Conservation (phyloP, 495 filamentous ascomycete genomes). For the Penicillium antarcticum region DNA sequence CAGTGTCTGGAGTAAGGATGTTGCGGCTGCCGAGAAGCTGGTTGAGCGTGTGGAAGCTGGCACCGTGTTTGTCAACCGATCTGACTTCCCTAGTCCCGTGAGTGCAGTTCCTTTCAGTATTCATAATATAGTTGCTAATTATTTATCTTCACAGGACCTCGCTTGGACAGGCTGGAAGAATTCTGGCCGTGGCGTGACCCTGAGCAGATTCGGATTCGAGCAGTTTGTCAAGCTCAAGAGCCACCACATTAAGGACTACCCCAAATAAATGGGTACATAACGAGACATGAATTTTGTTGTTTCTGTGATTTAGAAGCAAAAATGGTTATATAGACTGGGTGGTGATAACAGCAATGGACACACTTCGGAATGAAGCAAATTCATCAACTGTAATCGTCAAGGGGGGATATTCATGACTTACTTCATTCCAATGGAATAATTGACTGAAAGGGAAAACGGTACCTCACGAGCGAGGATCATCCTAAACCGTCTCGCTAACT, state of each 20-base stretch:
- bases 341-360: too few relatives aligned
- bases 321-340: too few relatives aligned
- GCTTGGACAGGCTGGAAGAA: slow-evolving; percentile 99
- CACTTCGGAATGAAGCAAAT: too few relatives aligned
- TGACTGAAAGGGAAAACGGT: too few relatives aligned
- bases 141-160: slow-evolving; percentile 62
- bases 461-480: too few relatives aligned
- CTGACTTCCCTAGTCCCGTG: slow-evolving; percentile 85
- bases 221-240: slow-evolving; percentile 94
- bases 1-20: slow-evolving; percentile 93
- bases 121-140: slow-evolving; percentile 2
- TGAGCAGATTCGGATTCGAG: slow-evolving; percentile 87
- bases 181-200: slow-evolving; percentile 81
- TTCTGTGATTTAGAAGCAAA: too few relatives aligned
- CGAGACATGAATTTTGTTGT: not conserved
- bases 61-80: slow-evolving; percentile 90
- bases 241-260: slow-evolving; percentile 76
- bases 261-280: slow-evolving; percentile 14
- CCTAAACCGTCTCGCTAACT: too few relatives aligned
- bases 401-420: too few relatives aligned
- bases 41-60: slow-evolving; percentile 83
- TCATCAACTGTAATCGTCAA: too few relatives aligned
- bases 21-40: slow-evolving; percentile 65
- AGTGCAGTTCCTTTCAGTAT: slow-evolving; percentile 28
- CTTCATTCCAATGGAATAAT: too few relatives aligned